These are phyloP conservation scores for Aspergillus brunneoviolaceus DNA, from an alignment of 2,329 filamentous ascomycete species.

Conservation along the genomic window DNA sequence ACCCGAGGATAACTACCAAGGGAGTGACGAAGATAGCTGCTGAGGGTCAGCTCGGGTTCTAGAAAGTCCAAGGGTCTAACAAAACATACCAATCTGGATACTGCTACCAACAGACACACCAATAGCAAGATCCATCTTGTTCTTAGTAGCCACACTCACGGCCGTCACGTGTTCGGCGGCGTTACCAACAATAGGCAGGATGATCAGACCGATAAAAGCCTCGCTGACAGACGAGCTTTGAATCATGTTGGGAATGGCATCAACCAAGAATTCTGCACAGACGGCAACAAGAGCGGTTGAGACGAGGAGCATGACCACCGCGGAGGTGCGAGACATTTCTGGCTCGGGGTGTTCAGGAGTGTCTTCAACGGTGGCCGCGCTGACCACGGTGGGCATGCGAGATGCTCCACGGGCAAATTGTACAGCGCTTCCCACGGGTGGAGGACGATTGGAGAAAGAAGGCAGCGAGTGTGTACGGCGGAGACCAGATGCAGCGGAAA, in stretches of 20 bases:
- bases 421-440: constrained; percentile 34
- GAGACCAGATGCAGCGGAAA: constrained; percentile 21
- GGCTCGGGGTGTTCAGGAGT: constrained; percentile 21
- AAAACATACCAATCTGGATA: constrained; percentile 63
- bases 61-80: not conserved
- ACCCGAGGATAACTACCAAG: constrained; percentile 72
- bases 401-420: constrained; percentile 35
- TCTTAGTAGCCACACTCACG: constrained; percentile 75
- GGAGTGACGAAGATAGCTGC: constrained; percentile 72
- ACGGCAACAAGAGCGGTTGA: constrained; percentile 60
- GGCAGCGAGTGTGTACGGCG: constrained; percentile 36
- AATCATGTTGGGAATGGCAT: constrained; percentile 69
- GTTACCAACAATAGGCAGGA: constrained; percentile 77
- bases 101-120: constrained; percentile 77
- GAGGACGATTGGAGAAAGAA: constrained; percentile 25
- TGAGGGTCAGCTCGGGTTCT: constrained; percentile 4
- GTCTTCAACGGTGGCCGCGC: constrained; percentile 14
- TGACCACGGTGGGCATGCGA: constrained; percentile 23
- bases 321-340: constrained; percentile 57
- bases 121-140: constrained; percentile 82
- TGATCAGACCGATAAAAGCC: constrained; percentile 73
- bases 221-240: constrained; percentile 60
- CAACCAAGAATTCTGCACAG: constrained; percentile 71
- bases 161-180: constrained; percentile 80
- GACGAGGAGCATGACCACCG: constrained; percentile 55